Percentiles rank a stretch among this genome's conserved stretches.
These are phyloP conservation scores for Castanospermum australe DNA, from an alignment of 306 rosid species.

Conservation along the genomic window DNA sequence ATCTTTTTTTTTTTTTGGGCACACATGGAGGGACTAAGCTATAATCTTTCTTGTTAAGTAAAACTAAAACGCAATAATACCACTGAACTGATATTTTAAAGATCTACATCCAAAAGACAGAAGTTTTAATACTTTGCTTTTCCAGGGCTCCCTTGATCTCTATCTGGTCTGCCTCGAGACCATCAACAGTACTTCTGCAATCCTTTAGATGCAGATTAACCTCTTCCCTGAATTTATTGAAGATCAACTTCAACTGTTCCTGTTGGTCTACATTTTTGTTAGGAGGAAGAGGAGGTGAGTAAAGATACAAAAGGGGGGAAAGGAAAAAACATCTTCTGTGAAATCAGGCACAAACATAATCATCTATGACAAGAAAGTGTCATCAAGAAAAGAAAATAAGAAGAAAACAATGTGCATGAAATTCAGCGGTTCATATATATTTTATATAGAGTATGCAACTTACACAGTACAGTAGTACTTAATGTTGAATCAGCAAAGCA, in stretches of 20 bases:
- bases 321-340: not conserved
- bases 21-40: no score
- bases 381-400: not conserved
- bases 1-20: no score
- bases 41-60: not conserved
- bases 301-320: not conserved
- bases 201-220: conserved; percentile 76
- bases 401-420: conserved; percentile 8
- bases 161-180: conserved; percentile 63
- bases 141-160: conserved; percentile 77
- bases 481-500: not conserved
- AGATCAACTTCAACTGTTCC: conserved; percentile 63
- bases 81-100: conserved; percentile 17
- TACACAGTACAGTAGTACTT: not conserved
- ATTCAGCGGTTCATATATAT: not conserved
- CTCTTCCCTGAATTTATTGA: conserved; percentile 80
- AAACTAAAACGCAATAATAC: not conserved
- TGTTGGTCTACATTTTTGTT: conserved; percentile 64
- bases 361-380: not conserved
- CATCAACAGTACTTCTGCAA: conserved; percentile 67
- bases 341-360: conserved; percentile 7
- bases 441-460: not conserved
- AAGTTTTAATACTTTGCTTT: conserved; percentile 65
- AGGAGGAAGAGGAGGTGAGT: conserved; percentile 16
- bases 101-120: conserved; percentile 23